Evolutionary conservation across 257 asterid species (phyloP), one percentile per base, ranked within the genome.

Genomic region (Scutellaria galericulata): DNA sequence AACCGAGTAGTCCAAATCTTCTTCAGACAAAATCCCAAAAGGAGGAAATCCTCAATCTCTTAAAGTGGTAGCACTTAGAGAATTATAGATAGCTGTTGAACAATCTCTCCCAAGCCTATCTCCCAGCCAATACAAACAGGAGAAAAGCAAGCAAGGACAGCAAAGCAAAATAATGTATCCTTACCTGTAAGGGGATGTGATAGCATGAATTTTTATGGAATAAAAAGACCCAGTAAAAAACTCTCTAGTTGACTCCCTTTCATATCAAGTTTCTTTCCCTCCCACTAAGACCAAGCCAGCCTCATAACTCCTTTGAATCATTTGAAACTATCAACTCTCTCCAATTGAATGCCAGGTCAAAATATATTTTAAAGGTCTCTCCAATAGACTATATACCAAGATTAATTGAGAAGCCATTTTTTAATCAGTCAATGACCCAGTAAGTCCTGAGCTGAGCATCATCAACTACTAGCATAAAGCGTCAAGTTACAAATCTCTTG

Each of bases 251-350:
- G 20, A 70, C 24, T 24, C 47, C 42, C 57, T 58, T 40, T 7
- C 39, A 31, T 46, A 59, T 61, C 22, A 59, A 59, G 46, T 35
- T 61, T 39, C 31, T 61, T 37, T 18, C 48, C 52, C 42, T 46
- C 11, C 68, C 51, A 22, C 39, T 45, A 48, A 58, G 40, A 47
- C 24, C 54, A 58, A 20, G 66, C 14, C 51, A 12, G 37, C 66
- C 39, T 24, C 10, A 41, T 6, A n/a, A 57, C 37, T 22, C 41
- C 74, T 55, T 58, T 27, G 48, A 47, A 59, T 40, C 75, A 57
- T 70, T 44, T n/a, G 15, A 22, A 5, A 56, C 46, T 58, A 63
- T 45, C 11, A 70, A 45, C 20, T 24, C 31, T 13, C 58, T 31
- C 18, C 59, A 70, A 41, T 14, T 10, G 11, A 22, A 18, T 27